These are phyloP conservation scores for Aurantiochytrium sp. DNA, from an alignment of 108 stramenopile genomes.

Conservation along the genomic window DNA sequence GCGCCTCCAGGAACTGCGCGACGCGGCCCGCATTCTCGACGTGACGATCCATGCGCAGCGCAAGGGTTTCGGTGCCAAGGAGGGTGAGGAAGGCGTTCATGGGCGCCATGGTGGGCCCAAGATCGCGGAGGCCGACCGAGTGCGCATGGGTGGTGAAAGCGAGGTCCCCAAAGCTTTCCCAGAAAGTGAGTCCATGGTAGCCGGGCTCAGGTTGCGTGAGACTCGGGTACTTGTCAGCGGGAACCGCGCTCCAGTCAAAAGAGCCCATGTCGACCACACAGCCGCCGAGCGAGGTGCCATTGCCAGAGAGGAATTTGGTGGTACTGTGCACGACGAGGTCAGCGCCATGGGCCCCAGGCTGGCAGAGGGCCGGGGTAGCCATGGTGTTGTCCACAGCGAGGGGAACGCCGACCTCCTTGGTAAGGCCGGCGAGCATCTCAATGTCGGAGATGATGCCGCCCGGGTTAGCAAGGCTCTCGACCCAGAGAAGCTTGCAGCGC, in stretches of 20 bases:
- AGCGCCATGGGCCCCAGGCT: background rate
- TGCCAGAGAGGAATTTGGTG: background rate
- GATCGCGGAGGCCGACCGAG: background rate
- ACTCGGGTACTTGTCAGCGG: constrained; percentile 3
- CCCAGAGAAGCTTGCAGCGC: constrained; percentile 17
- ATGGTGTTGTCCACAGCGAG: constrained; percentile 14
- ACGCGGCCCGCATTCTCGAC: background rate
- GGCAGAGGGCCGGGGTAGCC: background rate
- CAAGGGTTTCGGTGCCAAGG: background rate
- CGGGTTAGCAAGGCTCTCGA: constrained; percentile 7
- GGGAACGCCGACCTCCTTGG: background rate
- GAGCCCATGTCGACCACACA: constrained; percentile 23
- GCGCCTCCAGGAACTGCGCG: background rate
- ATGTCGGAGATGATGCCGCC: constrained; percentile 19
- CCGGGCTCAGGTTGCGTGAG: background rate
- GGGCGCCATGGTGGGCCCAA: constrained; percentile 17
- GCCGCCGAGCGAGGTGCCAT: constrained; percentile 9
- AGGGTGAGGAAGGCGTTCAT: constrained; percentile 19
- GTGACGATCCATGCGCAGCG: constrained; percentile 18
- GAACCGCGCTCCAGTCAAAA: background rate
- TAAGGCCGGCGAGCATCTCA: background rate
- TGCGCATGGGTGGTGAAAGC: background rate
- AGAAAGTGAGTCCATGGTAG: background rate
- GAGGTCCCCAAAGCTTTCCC: constrained; percentile 17
- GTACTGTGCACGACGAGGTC: constrained; percentile 24